Evolutionary conservation across 1,139 yeast genomes (phyloP), one percentile per base, ranked within the genome.

Genomic region (Geotrichum aggregatum): DNA sequence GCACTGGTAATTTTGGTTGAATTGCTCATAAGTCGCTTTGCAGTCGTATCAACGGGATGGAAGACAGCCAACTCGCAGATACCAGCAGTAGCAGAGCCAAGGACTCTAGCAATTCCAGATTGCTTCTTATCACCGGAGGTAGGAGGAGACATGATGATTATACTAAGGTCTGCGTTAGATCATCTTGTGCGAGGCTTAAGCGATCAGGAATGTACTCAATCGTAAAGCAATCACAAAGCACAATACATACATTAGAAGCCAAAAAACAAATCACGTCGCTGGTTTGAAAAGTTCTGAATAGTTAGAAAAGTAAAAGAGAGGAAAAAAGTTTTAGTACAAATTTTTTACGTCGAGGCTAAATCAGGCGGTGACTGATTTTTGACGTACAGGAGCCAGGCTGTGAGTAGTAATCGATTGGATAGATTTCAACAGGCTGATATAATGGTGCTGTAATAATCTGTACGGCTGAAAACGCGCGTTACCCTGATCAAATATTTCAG

Each of bases 41-140:
- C 91, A 66, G 91, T 87, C 53, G 99, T 92, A 73, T 92, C 99
- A 44, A 92, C 98, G 22, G 99, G 99, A 72, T 92, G 99, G 82
- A 92, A 92, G 39, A 94, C 95, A 56, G 87, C 95, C 64, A 92
- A 84, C 72, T 92, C 99, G 66, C 95, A 82, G 66, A 92, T 87
- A 63, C 98, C 99, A 35, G 99, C 98, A 34, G 96, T 79, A 24
- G 98, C 98, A 30, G 98, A 91, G 44, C 99, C 99, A 54, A 91
- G 76, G 47, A 94, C 84, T 71, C 98, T 83, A 65, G 99, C 96
- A 52, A 76, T 62, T 54, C 88, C 98, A 46, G 95, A 83, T 73
- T 89, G 95, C 72, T 87, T 88, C 74, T 83, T 84, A 68, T 89
- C 96, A 40, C 74, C 66, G 45, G 71, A 58, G 22, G 60, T 48